A percentile compares a stretch with the other conserved stretches of the same genome.
phyloP scores from a whole-genome alignment of 2,329 filamentous ascomycete species.

The Neofusicoccum parvum region DNA sequence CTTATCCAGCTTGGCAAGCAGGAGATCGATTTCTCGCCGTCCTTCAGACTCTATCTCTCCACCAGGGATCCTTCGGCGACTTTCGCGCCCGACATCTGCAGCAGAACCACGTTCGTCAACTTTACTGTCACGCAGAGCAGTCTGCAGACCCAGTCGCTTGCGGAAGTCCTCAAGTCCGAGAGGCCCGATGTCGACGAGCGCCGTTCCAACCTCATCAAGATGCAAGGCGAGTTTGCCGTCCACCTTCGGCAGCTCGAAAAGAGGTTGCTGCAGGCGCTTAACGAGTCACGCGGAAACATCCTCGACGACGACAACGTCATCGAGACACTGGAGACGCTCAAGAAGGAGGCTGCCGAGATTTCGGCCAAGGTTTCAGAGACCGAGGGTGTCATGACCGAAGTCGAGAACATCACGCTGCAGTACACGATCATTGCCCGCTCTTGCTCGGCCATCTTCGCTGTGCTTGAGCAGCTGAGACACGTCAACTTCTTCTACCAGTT shows the following conservation, averaged over 20 bases:
- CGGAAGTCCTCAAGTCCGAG: constrained; percentile 96
- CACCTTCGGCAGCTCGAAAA: constrained; percentile 95
- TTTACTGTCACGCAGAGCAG: constrained; percentile 99
- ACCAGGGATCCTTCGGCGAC: constrained; percentile 94
- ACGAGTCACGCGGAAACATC: constrained; percentile 96
- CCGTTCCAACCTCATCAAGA: constrained; percentile 94
- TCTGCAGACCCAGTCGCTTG: constrained; percentile 95
- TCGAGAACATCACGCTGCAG: constrained; percentile 91
- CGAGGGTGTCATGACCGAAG: constrained; percentile 96
- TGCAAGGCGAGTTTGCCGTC: constrained; percentile 99
- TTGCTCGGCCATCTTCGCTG: constrained; percentile 95
- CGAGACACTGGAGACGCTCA: constrained; percentile 93
- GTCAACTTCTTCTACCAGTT: constrained; percentile 99
- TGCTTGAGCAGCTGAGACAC: constrained; percentile 95
- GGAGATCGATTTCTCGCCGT: constrained; percentile 97
- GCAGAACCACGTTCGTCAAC: constrained; percentile 97
- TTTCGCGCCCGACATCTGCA: constrained; percentile 96
- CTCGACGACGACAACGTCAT: constrained; percentile 98
- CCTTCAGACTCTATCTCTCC: constrained; percentile 93
- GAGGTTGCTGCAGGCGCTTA: constrained; percentile 87
- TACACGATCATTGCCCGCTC: constrained; percentile 92
- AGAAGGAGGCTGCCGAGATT: constrained; percentile 96
- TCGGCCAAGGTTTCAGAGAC: constrained; percentile 95
- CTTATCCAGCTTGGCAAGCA: constrained; percentile 98
- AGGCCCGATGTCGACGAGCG: constrained; percentile 96